Conservation (phyloP, 805 yeast genomes). For the Metschnikowia peoriensis region DNA sequence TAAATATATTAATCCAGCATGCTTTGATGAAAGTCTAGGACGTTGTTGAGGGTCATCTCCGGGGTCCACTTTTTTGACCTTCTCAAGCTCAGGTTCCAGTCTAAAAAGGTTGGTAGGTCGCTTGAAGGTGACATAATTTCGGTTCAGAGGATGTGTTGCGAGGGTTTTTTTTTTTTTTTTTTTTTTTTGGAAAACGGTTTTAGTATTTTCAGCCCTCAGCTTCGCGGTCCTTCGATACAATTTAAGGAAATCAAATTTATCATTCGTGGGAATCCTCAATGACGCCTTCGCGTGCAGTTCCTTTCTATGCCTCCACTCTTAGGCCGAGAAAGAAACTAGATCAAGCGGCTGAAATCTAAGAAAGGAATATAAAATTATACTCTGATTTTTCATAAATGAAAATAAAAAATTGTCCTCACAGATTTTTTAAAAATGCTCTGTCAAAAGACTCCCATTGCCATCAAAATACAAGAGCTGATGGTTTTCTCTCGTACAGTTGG, state of each 20-base stretch:
- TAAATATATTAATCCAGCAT: background rate
- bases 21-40: background rate
- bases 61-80: background rate
- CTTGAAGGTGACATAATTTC: slow-evolving; percentile 1
- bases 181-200: background rate
- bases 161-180: too few species aligned
- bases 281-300: background rate
- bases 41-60: background rate
- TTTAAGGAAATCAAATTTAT: background rate
- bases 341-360: background rate
- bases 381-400: background rate
- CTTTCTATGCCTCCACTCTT: background rate
- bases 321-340: background rate
- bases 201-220: background rate
- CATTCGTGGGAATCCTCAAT: background rate
- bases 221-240: background rate
- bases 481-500: background rate
- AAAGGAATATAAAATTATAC: background rate
- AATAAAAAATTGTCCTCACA: background rate
- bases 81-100: background rate
- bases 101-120: background rate
- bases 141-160: background rate
- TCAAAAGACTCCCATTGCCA: slow-evolving; percentile 1
- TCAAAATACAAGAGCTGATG: background rate
- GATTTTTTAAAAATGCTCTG: background rate